Percentiles rank a stretch among this genome's conserved stretches.
Evolutionary conservation across 2,329 filamentous ascomycete species (phyloP).

Genomic region (Venturia effusa): DNA sequence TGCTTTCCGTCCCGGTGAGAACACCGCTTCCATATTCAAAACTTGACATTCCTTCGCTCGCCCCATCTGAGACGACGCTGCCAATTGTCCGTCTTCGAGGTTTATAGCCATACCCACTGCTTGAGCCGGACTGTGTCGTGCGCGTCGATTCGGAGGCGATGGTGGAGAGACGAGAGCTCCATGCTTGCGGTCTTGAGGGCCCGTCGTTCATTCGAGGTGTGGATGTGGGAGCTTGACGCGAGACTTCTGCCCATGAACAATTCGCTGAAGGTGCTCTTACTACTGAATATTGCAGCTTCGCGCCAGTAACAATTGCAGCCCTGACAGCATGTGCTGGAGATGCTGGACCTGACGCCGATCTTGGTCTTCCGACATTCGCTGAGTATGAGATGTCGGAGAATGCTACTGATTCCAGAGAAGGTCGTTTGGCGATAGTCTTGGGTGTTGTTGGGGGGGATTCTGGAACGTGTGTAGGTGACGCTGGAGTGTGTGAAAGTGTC

Average conservation of each 20-base stretch:
- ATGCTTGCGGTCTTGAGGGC: slow-evolving; percentile 10
- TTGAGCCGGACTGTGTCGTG: slow-evolving; percentile 4
- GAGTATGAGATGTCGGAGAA: slow-evolving; percentile 25
- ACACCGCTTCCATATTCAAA: slow-evolving; percentile 10
- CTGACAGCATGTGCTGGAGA: slow-evolving; percentile 14
- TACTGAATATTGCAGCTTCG: slow-evolving; percentile 23
- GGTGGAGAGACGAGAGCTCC: slow-evolving; percentile 15
- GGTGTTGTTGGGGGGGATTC: not conserved
- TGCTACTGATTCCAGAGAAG: slow-evolving; percentile 25
- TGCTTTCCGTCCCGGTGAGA: slow-evolving; percentile 15
- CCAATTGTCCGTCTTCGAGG: slow-evolving; percentile 6
- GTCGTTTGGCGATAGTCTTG: slow-evolving; percentile 13
- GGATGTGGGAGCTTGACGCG: slow-evolving; percentile 16
- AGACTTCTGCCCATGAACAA: slow-evolving; percentile 23
- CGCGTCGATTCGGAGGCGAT: slow-evolving; percentile 15
- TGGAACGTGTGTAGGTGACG: not conserved
- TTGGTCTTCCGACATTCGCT: slow-evolving; percentile 19
- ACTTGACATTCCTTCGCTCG: slow-evolving; percentile 1
- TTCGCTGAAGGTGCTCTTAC: slow-evolving; percentile 25
- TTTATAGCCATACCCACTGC: not conserved
- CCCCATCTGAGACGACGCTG: slow-evolving; percentile 4
- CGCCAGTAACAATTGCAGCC: slow-evolving; percentile 18
- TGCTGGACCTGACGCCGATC: slow-evolving; percentile 12
- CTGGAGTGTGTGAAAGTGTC: not conserved
- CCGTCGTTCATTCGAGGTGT: slow-evolving; percentile 27